phyloP scores from a whole-genome alignment of 2,329 filamentous ascomycete genomes.

The Coniochaeta hoffmannii region DNA sequence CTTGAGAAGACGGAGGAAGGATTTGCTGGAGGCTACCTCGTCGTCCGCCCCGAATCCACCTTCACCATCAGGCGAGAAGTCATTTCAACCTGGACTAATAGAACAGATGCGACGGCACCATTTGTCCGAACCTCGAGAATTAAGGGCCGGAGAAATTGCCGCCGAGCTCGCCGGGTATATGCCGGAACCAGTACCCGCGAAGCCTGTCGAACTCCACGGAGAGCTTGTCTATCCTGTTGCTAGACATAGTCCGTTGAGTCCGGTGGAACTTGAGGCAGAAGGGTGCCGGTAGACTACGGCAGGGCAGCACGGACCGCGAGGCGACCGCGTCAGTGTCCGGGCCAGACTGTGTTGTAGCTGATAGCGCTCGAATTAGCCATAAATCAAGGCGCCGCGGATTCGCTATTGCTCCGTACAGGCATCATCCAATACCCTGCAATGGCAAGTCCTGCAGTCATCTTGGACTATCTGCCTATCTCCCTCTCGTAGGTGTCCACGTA shows the following conservation, averaged over 20 bases:
- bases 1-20: background rate
- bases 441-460: no score
- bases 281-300: background rate
- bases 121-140: background rate
- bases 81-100: background rate
- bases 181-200: background rate
- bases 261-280: background rate
- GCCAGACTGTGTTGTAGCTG: background rate
- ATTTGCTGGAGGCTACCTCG: background rate
- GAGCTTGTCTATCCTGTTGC: background rate
- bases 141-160: background rate
- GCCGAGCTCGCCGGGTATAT: background rate
- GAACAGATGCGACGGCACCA: background rate
- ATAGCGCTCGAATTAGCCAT: no score
- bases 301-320: background rate
- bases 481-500: no score
- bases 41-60: background rate
- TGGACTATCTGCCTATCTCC: no score
- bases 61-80: background rate
- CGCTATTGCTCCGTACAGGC: no score
- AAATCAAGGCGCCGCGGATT: no score
- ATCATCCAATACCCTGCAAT: no score
- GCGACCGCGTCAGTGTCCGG: background rate
- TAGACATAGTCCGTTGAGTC: background rate
- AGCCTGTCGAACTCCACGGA: background rate